phyloP scores from a whole-genome alignment of 768 basidiomycete genomes.

The Pisolithus orientalis region DNA sequence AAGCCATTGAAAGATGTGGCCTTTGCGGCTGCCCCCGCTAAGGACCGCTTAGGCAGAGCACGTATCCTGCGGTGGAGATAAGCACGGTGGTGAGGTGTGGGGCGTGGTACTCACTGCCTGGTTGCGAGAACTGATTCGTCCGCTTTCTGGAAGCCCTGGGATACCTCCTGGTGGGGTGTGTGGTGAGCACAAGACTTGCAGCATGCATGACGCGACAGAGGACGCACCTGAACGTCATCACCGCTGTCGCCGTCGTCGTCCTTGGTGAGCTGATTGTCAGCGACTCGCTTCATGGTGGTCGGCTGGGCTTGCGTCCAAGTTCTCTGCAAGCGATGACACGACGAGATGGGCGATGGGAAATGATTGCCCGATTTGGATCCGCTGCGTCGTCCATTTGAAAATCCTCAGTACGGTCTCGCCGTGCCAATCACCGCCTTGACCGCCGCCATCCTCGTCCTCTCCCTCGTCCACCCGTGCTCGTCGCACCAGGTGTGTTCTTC shows the following conservation, averaged over 20 bases:
- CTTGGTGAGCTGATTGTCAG: conserved; percentile 65
- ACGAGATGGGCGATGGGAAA: conserved; percentile 8
- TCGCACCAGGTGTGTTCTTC: too few species aligned
- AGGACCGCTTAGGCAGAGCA: conserved; percentile 50
- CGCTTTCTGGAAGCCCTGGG: conserved; percentile 51
- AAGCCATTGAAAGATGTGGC: conserved; percentile 18
- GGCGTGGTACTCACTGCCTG: conserved; percentile 45
- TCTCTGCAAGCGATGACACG: not conserved
- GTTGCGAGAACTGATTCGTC: conserved; percentile 48
- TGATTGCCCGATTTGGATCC: conserved; percentile 15
- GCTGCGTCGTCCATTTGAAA: not conserved
- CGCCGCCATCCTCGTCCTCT: not conserved
- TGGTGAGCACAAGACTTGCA: not conserved
- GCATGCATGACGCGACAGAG: not conserved
- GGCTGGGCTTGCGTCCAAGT: not conserved
- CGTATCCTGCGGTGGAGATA: conserved; percentile 46
- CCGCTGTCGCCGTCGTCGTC: conserved; percentile 42
- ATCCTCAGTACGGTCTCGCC: too few species aligned
- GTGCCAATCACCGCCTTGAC: not conserved
- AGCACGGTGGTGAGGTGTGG: not conserved
- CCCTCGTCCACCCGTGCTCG: not conserved
- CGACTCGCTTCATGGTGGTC: conserved; percentile 61
- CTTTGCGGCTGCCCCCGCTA: conserved; percentile 14
- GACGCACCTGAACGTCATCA: conserved; percentile 29
- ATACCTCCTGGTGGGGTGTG: conserved; percentile 32